Percentiles rank a stretch among this genome's conserved stretches.
Conservation (phyloP, 257 asterid species). For the Nyctanthes arbortristis region DNA sequence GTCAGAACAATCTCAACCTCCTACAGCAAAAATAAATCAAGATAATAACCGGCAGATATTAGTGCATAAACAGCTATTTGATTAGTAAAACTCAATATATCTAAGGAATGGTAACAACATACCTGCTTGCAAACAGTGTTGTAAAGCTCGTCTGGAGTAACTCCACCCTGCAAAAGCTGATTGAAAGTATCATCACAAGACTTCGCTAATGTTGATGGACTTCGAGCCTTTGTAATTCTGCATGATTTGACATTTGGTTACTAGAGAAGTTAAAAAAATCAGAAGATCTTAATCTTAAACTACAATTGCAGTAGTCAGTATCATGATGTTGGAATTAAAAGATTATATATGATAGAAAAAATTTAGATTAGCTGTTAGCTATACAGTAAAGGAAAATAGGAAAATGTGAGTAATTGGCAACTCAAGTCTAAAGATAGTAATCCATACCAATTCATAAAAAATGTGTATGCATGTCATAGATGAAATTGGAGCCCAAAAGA, state of each 20-base stretch:
- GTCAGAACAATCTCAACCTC: constrained; percentile 97
- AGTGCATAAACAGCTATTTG: not conserved
- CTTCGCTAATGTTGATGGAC: constrained; percentile 57
- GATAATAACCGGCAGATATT: constrained; percentile 6
- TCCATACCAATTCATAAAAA: not conserved
- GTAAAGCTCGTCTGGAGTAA: constrained; percentile 79
- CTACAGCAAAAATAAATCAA: constrained; percentile 39
- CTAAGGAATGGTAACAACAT: constrained; percentile 3
- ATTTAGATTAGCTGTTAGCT: not conserved
- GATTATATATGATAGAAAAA: not conserved
- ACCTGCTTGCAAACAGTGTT: constrained; percentile 95
- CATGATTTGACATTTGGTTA: constrained; percentile 28
- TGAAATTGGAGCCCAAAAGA: constrained; percentile 18
- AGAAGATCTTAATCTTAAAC: not conserved
- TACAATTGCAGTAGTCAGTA: not conserved
- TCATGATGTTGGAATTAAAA: not conserved
- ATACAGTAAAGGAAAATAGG: not conserved
- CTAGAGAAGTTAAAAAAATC: constrained; percentile 13
- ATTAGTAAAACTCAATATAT: constrained; percentile 2
- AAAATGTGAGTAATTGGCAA: not conserved
- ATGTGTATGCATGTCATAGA: constrained; percentile 8
- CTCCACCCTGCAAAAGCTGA: constrained; percentile 79
- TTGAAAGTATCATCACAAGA: constrained; percentile 88
- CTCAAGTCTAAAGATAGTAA: not conserved
- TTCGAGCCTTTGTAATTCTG: constrained; percentile 34